A percentile compares a stretch with the other conserved stretches of the same genome.
These are phyloP conservation scores for Trypanosoma cruzi DNA, from an alignment of 208 protist genomes.

Conservation along the genomic window DNA sequence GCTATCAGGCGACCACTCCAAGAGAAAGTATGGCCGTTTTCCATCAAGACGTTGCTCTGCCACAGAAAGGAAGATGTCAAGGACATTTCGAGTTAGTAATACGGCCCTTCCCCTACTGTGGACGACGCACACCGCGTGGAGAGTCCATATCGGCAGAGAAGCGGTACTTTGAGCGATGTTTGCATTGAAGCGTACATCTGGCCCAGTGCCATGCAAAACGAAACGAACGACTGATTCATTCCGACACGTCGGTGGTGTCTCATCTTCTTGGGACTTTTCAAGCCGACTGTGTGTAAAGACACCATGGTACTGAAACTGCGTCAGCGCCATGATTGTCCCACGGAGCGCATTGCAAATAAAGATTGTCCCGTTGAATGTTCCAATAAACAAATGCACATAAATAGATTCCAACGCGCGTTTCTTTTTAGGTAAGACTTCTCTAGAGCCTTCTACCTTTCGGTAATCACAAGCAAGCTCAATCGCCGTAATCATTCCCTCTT, in stretches of 20 bases:
- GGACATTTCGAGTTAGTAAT: slow-evolving; percentile 41
- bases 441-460: neutral
- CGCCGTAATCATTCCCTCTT: slow-evolving; percentile 71
- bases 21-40: slow-evolving; percentile 47
- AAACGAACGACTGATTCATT: slow-evolving; percentile 66
- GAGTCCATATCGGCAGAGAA: neutral
- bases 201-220: slow-evolving; percentile 33
- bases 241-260: neutral
- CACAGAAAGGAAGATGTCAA: slow-evolving; percentile 62
- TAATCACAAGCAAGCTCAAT: slow-evolving; percentile 55
- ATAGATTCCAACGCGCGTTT: slow-evolving; percentile 23
- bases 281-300: neutral
- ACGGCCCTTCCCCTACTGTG: slow-evolving; percentile 70
- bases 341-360: slow-evolving; percentile 80
- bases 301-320: slow-evolving; percentile 58
- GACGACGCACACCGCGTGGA: slow-evolving; percentile 54
- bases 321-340: slow-evolving; percentile 70
- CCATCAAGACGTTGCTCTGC: slow-evolving; percentile 53
- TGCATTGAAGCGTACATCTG: slow-evolving; percentile 18
- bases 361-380: slow-evolving; percentile 79
- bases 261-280: neutral
- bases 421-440: neutral
- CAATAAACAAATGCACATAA: slow-evolving; percentile 86
- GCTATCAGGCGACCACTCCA: slow-evolving; percentile 62
- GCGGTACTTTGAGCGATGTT: slow-evolving; percentile 19